A percentile compares a stretch with the other conserved stretches of the same genome.
These are phyloP conservation scores for Suillus variegatus DNA, from an alignment of 768 basidiomycete species.

Conservation along the genomic window DNA sequence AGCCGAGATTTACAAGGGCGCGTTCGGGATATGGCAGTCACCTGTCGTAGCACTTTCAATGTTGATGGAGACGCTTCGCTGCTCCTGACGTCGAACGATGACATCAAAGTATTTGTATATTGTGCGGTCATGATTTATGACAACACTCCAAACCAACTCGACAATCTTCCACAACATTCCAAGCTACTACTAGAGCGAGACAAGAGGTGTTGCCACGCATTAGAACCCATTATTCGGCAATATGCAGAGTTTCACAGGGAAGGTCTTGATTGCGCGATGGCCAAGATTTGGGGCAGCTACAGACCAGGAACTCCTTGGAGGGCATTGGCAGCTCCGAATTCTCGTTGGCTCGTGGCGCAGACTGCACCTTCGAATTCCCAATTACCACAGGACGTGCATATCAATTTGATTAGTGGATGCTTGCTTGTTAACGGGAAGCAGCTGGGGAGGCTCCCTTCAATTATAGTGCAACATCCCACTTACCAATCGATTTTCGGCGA, in stretches of 20 bases:
- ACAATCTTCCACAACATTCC: conserved; percentile 10
- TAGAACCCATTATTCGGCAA: conserved; percentile 18
- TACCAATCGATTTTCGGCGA: conserved; percentile 24
- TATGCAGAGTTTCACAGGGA: conserved; percentile 1
- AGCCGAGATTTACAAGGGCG: conserved; percentile 21
- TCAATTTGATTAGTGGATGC: conserved; percentile 27
- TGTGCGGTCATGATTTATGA: conserved; percentile 28
- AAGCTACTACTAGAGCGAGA: conserved; percentile 31
- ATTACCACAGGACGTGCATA: conserved; percentile 23
- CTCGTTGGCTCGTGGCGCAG: conserved; percentile 24
- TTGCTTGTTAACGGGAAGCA: conserved; percentile 31
- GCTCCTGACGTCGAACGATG: conserved; percentile 23
- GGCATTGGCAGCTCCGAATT: conserved; percentile 10
- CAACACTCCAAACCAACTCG: conserved; percentile 21
- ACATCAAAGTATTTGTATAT: conserved; percentile 26
- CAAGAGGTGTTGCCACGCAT: conserved; percentile 25
- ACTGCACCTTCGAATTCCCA: conserved; percentile 14
- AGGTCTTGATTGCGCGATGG: conserved; percentile 23
- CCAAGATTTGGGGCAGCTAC: conserved; percentile 26
- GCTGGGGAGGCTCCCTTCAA: conserved; percentile 23
- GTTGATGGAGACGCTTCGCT: conserved; percentile 16
- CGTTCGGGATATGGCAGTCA: conserved; percentile 38
- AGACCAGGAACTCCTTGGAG: conserved; percentile 25
- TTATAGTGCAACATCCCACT: conserved; percentile 18
- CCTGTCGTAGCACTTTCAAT: conserved; percentile 39